Evolutionary conservation across 768 basidiomycete genomes (phyloP), one percentile per base, ranked within the genome.

Genomic region (Naganishia randhawae): DNA sequence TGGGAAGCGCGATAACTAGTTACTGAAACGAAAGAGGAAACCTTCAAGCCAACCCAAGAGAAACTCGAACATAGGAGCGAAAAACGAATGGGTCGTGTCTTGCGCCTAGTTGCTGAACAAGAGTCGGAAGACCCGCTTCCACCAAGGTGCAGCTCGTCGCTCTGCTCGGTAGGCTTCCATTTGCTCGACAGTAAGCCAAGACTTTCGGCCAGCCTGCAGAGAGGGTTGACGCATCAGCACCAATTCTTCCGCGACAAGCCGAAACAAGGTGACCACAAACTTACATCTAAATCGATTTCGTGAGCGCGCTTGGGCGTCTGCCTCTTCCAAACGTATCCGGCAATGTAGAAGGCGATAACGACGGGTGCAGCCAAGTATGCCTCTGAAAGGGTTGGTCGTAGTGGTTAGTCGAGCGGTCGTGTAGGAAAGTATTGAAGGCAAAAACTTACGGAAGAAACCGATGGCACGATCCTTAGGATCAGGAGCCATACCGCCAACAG

Each of bases 221-320:
- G 10, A 42, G 22, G 29, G 0, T n/a, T 16, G n/a, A n/a, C n/a
- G n/a, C 32, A 64, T 45, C 14, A 57, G 27, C 37, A 62, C 19
- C 37, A 69, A 45, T 13, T 22, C n/a, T n/a, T n/a, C n/a, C n/a
- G n/a, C n/a, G n/a, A n/a, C n/a, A n/a, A n/a, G n/a, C n/a, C n/a
- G n/a, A n/a, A n/a, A n/a, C n/a, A n/a, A n/a, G 6, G 27, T 13
- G 7, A 31, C 39, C 31, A 4, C n/a, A 29, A 53, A 61, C 67
- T 68, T 29, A 54, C 53, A 68, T 79, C 78, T 41, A 80, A 71
- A 53, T 80, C 79, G 69, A 80, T 79, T 62, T 80, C 76, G 39
- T 51, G 41, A 9, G 77, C 74, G 31, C 71, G 70, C 63, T 69
- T 62, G 32, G 77, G 76, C 0, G 68, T 57, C 22, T 70, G 71